These are phyloP conservation scores for Hypericum perforatum DNA, from an alignment of 345 rosid genomes.

Conservation along the genomic window DNA sequence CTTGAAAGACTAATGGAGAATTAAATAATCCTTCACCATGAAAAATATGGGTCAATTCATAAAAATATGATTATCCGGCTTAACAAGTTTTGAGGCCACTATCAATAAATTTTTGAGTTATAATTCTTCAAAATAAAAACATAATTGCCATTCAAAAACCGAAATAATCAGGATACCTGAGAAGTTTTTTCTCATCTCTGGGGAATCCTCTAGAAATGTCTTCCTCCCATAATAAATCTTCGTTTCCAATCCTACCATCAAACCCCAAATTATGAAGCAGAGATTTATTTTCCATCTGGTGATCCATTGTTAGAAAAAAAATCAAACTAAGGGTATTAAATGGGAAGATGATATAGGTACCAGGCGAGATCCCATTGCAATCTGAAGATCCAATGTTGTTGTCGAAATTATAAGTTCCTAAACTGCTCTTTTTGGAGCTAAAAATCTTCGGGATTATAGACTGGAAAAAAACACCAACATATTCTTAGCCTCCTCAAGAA, in stretches of 20 bases:
- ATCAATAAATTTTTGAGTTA: no score
- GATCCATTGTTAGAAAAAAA: neutral
- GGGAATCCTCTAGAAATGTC: slow-evolving; percentile 39
- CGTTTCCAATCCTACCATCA: slow-evolving; percentile 36
- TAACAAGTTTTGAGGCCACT: no score
- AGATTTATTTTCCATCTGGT: neutral
- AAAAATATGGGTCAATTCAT: slow-evolving; percentile 9
- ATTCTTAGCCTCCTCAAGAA: neutral
- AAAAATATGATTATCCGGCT: neutral
- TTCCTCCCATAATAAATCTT: slow-evolving; percentile 28
- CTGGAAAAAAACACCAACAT: slow-evolving; percentile 10
- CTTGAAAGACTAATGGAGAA: no score
- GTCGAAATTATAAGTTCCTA: slow-evolving; percentile 22
- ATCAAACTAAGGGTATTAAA: neutral
- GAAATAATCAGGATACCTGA: slow-evolving; percentile 36
- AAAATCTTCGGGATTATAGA: slow-evolving; percentile 67
- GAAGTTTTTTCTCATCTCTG: slow-evolving; percentile 44
- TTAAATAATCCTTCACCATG: no score
- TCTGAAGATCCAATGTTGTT: slow-evolving; percentile 21
- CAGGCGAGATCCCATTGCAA: slow-evolving; percentile 19
- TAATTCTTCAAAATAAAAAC: no score
- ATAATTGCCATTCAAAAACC: no score
- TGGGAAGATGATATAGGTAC: slow-evolving; percentile 9
- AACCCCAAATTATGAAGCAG: slow-evolving; percentile 4
- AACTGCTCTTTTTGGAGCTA: slow-evolving; percentile 37